A percentile compares a stretch with the other conserved stretches of the same genome.
These are phyloP conservation scores for Arthromyces matolae DNA, from an alignment of 768 basidiomycete species.

Conservation along the genomic window DNA sequence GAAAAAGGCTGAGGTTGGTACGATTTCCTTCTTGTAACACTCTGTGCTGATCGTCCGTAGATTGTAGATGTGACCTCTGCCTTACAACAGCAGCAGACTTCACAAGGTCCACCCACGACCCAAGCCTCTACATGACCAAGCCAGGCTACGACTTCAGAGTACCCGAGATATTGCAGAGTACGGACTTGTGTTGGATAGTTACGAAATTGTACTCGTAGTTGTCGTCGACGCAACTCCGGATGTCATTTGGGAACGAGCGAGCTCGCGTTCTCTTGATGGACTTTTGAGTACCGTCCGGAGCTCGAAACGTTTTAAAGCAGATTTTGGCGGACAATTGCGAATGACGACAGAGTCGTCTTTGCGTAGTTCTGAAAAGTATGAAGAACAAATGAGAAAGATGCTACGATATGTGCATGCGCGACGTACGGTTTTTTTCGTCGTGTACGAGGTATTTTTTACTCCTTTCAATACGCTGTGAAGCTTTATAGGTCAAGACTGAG, in stretches of 20 bases:
- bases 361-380: constrained; percentile 52
- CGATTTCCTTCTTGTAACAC: constrained; percentile 5
- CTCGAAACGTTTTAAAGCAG: constrained; percentile 73
- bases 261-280: constrained; percentile 59
- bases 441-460: constrained; percentile 79
- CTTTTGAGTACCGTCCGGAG: constrained; percentile 66
- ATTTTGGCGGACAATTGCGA: constrained; percentile 78
- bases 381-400: constrained; percentile 6
- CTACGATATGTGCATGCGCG: neutral
- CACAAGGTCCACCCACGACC: constrained; percentile 19
- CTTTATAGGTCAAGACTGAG: neutral
- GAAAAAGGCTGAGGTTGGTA: constrained; percentile 75
- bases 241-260: constrained; percentile 27
- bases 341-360: constrained; percentile 71
- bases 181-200: neutral
- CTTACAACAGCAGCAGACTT: constrained; percentile 38
- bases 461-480: constrained; percentile 59
- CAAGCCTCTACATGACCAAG: too few relatives aligned
- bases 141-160: too few relatives aligned
- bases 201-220: constrained; percentile 5
- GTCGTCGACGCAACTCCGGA: constrained; percentile 11
- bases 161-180: too few relatives aligned
- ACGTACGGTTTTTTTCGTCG: constrained; percentile 68
- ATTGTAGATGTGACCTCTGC: constrained; percentile 65
- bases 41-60: constrained; percentile 32